These are phyloP conservation scores for Brassica balearica DNA, from an alignment of 441 rosid species.

Conservation along the genomic window DNA sequence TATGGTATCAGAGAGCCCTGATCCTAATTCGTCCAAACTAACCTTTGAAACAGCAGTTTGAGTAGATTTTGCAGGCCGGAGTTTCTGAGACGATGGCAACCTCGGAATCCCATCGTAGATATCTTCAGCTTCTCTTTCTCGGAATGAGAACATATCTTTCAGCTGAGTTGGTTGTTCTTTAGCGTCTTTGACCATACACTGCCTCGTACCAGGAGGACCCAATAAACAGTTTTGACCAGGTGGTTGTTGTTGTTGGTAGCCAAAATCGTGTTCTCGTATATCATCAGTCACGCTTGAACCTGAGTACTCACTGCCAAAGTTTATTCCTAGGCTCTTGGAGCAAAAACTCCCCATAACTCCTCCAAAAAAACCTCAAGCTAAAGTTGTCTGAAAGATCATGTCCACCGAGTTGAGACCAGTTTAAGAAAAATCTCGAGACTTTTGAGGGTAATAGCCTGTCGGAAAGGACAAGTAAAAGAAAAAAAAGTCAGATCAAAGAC, in stretches of 20 bases:
- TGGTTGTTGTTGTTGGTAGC: slow-evolving; percentile 43
- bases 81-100: slow-evolving; percentile 50
- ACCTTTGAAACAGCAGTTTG: slow-evolving; percentile 71
- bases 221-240: slow-evolving; percentile 33
- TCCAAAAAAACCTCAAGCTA: slow-evolving; percentile 39
- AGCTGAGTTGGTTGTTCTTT: slow-evolving; percentile 45
- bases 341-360: slow-evolving; percentile 63
- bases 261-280: slow-evolving; percentile 39
- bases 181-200: slow-evolving; percentile 47
- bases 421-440: slow-evolving; percentile 17
- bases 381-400: slow-evolving; percentile 23
- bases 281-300: slow-evolving; percentile 48
- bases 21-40: neutral
- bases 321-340: slow-evolving; percentile 49
- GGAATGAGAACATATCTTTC: slow-evolving; percentile 41
- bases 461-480: slow-evolving; percentile 6
- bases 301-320: slow-evolving; percentile 47
- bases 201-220: slow-evolving; percentile 47
- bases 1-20: too few species aligned
- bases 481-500: slow-evolving; percentile 38
- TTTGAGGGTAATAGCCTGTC: slow-evolving; percentile 28
- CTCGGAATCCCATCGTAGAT: slow-evolving; percentile 73
- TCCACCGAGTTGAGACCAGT: slow-evolving; percentile 8
- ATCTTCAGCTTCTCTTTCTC: slow-evolving; percentile 40
- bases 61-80: slow-evolving; percentile 56